phyloP scores from a whole-genome alignment of 306 rosid genomes.

The Benincasa hispida region DNA sequence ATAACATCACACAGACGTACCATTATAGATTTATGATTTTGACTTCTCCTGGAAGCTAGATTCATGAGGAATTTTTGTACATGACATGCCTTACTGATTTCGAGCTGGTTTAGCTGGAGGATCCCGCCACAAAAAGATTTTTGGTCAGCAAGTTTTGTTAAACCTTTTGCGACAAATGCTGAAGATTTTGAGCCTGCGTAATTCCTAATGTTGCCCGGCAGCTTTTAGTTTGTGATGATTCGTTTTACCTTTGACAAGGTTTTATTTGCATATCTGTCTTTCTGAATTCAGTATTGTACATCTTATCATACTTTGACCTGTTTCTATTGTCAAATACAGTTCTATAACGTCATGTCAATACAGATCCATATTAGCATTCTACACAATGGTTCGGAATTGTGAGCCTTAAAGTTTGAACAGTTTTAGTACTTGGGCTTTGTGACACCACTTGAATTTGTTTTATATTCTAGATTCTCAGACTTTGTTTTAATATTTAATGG shows the following conservation, averaged over 20 bases:
- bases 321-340: background rate
- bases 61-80: background rate
- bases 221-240: background rate
- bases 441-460: background rate
- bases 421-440: background rate
- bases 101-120: background rate
- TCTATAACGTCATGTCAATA: background rate
- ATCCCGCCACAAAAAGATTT: background rate
- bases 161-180: background rate
- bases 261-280: background rate
- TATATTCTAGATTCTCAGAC: too few species aligned
- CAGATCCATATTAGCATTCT: background rate
- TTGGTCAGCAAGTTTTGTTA: background rate
- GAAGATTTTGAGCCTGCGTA: constrained; percentile 2
- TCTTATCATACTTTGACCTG: background rate
- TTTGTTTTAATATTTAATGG: background rate
- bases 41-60: background rate
- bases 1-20: background rate
- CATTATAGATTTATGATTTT: background rate
- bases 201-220: background rate
- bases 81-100: background rate
- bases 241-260: background rate
- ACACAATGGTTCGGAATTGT: background rate
- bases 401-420: background rate
- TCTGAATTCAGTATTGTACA: background rate